A percentile compares a stretch with the other conserved stretches of the same genome.
Conservation (phyloP, 1,139 yeast genomes). For the Kodamaea sp. region DNA sequence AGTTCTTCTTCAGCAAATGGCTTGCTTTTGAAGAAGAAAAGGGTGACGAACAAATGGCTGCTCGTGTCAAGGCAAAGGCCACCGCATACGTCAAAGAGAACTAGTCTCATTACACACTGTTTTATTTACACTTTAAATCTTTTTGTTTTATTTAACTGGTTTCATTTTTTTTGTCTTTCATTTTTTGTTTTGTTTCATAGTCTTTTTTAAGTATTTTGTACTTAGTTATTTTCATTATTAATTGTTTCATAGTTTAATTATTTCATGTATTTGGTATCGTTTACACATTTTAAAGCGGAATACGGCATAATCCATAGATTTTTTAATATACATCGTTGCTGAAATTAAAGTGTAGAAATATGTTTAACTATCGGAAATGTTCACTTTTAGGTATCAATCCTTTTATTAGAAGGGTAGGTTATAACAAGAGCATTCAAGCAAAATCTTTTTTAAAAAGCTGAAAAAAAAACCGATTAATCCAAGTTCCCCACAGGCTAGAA, state of each 20-base stretch:
- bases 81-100: constrained; percentile 57
- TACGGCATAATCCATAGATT: no score
- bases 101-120: neutral
- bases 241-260: constrained; percentile 2
- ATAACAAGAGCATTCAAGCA: no score
- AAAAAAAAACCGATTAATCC: no score
- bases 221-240: constrained; percentile 3
- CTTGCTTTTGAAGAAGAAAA: constrained; percentile 67
- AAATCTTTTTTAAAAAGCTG: no score
- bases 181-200: constrained; percentile 1
- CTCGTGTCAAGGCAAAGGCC: constrained; percentile 89
- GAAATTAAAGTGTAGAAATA: no score
- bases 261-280: neutral
- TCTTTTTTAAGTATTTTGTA: neutral
- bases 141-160: constrained; percentile 1
- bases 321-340: no score
- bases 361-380: no score
- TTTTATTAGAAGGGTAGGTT: no score
- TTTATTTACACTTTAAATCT: neutral
- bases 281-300: no score
- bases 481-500: no score
- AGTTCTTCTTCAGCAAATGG: constrained; percentile 94
- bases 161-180: neutral
- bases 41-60: constrained; percentile 68
- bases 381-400: no score